Evolutionary conservation across 1,139 yeast species (phyloP), one percentile per base, ranked within the genome.

Genomic region (Blastobotrys elegans): DNA sequence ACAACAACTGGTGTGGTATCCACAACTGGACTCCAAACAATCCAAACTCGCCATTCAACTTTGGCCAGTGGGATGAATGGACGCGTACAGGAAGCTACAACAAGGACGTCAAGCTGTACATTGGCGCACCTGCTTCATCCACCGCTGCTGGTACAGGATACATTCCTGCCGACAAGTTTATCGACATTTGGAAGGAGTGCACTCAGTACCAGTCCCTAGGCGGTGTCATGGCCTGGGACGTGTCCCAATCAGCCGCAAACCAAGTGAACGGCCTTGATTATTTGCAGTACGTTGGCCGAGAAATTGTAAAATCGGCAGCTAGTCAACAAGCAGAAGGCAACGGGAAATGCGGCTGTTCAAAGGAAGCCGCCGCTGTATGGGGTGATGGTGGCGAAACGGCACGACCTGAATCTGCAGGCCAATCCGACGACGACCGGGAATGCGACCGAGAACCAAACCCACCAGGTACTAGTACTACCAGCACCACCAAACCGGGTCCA

Each of bases 151-250:
- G 84, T 13, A 63, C 74, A 1, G 92, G 90, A 36, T 84, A 83
- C 49, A 77, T 74, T 48, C 70, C 73, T 5, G 56, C 60, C 22
- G 48, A 34, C n/a, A 49, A 56, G 32, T 59, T 54, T 31, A 34
- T 53, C 11, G 36, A 48, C 14, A 47, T 56, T 27, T 56, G 61
- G 27, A 39, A 46, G 7, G 49, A 47, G 22, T 53, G 58, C 6
- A 55, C 56, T 41, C 56, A 66, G 36, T 65, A 70, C 49, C 40
- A 56, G 18, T 67, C 75, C 44, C 85, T 88, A 60, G 96, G 95
- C 53, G 97, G 97, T 61, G 75, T 89, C 54, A 80, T 85, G 70
- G 69, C 88, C 56, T 89, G 97, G 96, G 96, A 89, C 68, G 96
- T 95, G 44, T 83, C 94, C 47, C 89, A 84, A 64, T 88, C 82